Evolutionary conservation across 2,329 filamentous ascomycete genomes (phyloP).

Genomic region (Dactylellina drechsleri): DNA sequence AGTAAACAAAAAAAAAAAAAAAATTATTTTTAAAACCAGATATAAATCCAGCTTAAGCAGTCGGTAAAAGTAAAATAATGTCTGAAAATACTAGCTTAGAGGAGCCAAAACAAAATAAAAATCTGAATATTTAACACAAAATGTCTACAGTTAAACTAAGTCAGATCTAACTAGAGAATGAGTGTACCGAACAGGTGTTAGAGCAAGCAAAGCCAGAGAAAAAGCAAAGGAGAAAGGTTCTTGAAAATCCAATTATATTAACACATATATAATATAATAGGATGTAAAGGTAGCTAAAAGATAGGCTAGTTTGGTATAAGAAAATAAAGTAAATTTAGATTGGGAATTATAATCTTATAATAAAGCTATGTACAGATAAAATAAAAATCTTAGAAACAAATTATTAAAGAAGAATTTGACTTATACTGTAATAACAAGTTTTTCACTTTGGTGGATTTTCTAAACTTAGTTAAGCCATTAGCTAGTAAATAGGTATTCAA

Average conservation of each 20-base stretch:
- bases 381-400: slow-evolving; percentile 16
- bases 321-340: background rate
- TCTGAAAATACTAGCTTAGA: background rate
- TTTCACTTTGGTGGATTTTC: slow-evolving; percentile 15
- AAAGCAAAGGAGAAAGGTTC: background rate
- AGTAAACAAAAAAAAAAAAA: slow-evolving; percentile 3
- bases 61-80: slow-evolving; percentile 9
- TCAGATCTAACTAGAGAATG: slow-evolving; percentile 10
- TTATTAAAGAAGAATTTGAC: slow-evolving; percentile 29
- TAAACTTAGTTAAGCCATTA: slow-evolving; percentile 6
- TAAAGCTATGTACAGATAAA: too few relatives aligned
- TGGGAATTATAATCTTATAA: background rate
- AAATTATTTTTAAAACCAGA: slow-evolving; percentile 19
- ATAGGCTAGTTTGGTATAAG: background rate
- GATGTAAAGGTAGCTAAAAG: slow-evolving; percentile 20
- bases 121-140: background rate
- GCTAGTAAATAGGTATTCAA: slow-evolving; percentile 20
- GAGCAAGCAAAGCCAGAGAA: background rate
- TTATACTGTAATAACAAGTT: slow-evolving; percentile 7
- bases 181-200: slow-evolving; percentile 7
- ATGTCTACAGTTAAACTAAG: slow-evolving; percentile 4
- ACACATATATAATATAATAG: slow-evolving; percentile 10
- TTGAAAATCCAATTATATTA: slow-evolving; percentile 20
- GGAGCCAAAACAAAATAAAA: background rate
- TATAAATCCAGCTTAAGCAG: slow-evolving; percentile 17